Percentiles rank a stretch among this genome's conserved stretches.
Evolutionary conservation across 371 early-diverging fungal species (phyloP).

Genomic region (Basidiobolus meristosporus): DNA sequence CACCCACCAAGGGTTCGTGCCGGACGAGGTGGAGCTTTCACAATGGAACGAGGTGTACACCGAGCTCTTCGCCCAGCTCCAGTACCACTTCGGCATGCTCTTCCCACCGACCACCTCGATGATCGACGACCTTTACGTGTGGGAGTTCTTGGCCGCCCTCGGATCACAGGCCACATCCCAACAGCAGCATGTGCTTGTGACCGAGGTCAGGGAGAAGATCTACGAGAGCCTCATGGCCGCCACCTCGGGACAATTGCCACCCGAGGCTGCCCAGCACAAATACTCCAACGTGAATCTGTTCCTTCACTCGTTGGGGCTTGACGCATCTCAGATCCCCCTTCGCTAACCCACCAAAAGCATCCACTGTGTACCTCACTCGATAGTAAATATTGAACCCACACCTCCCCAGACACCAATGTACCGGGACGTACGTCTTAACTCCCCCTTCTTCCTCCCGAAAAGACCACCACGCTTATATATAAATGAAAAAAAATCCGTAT

Average conservation of each 20-base stretch:
- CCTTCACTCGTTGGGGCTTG: slow-evolving; percentile 83
- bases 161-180: slow-evolving; percentile 84
- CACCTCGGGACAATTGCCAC: slow-evolving; percentile 24
- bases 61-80: slow-evolving; percentile 51
- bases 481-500: too few relatives aligned
- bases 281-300: slow-evolving; percentile 84
- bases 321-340: slow-evolving; percentile 56
- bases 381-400: too few relatives aligned
- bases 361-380: too few relatives aligned
- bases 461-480: too few relatives aligned
- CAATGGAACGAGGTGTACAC: slow-evolving; percentile 46
- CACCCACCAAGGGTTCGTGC: slow-evolving; percentile 22
- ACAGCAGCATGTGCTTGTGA: slow-evolving; percentile 79
- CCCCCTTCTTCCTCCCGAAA: too few relatives aligned
- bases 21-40: slow-evolving; percentile 29
- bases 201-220: slow-evolving; percentile 78
- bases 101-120: slow-evolving; percentile 47
- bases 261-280: slow-evolving; percentile 38
- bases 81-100: slow-evolving; percentile 49
- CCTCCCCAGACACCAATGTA: too few relatives aligned
- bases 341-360: too few relatives aligned
- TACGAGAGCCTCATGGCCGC: slow-evolving; percentile 58
- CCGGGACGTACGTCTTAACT: too few relatives aligned
- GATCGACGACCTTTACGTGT: slow-evolving; percentile 81
- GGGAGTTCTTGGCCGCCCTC: slow-evolving; percentile 94